phyloP scores from a whole-genome alignment of 257 asterid genomes.

The Solanum virginianum region DNA sequence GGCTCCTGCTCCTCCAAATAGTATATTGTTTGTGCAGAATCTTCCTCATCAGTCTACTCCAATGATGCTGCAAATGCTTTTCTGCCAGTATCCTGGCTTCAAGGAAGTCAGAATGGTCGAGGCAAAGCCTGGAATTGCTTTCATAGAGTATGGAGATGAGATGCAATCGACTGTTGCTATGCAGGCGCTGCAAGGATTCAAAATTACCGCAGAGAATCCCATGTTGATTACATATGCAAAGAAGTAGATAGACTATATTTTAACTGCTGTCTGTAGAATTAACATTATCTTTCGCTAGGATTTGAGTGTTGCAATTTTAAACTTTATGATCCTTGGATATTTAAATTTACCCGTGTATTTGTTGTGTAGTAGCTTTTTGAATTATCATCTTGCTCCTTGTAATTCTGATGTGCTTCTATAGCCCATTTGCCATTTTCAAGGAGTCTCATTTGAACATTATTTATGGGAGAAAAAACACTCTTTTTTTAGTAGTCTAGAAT shows the following conservation, averaged over 20 bases:
- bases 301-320: background rate
- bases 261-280: background rate
- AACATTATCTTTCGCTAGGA: background rate
- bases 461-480: background rate
- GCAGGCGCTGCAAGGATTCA: constrained; percentile 87
- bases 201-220: constrained; percentile 64
- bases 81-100: constrained; percentile 74
- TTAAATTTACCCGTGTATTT: constrained; percentile 18
- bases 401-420: background rate
- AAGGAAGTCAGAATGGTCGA: constrained; percentile 96
- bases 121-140: constrained; percentile 95
- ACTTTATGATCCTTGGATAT: background rate
- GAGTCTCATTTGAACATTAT: background rate
- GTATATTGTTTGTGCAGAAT: constrained; percentile 73
- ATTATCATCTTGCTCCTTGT: background rate
- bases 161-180: constrained; percentile 87
- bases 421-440: background rate
- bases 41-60: constrained; percentile 93
- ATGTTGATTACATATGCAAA: constrained; percentile 88
- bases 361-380: constrained; percentile 10
- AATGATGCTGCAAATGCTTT: constrained; percentile 96
- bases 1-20: constrained; percentile 96
- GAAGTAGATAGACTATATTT: constrained; percentile 34
- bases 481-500: background rate
- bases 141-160: constrained; percentile 82